These are phyloP conservation scores for Tricholoma sp. DNA, from an alignment of 768 basidiomycete species.

Conservation along the genomic window DNA sequence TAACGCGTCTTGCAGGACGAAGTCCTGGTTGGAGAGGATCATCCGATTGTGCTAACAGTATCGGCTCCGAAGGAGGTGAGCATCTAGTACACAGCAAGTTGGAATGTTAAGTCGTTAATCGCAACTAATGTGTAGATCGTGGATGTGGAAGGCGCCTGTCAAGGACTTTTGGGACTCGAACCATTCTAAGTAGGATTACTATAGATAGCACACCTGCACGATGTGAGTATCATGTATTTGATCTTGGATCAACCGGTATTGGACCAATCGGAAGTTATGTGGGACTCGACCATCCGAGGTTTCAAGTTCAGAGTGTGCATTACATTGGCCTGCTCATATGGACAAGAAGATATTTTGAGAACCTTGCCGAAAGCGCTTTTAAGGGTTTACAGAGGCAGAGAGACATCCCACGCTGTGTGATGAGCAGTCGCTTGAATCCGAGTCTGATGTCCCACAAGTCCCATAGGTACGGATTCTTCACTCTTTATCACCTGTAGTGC, in stretches of 20 bases:
- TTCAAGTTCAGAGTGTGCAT: too few relatives aligned
- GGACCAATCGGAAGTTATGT: too few relatives aligned
- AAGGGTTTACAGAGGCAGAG: too few relatives aligned
- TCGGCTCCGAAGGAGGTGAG: constrained; percentile 79
- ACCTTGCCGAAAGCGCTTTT: too few relatives aligned
- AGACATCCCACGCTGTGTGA: neutral
- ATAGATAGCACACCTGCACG: too few relatives aligned
- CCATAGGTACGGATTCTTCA: neutral
- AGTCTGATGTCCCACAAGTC: neutral
- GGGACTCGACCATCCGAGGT: too few relatives aligned
- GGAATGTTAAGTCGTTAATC: neutral
- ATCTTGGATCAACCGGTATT: too few relatives aligned
- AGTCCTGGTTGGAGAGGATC: constrained; percentile 58
- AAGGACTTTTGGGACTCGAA: constrained; percentile 63
- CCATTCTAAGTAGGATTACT: constrained; percentile 26
- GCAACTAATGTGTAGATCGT: constrained; percentile 37
- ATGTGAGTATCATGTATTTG: too few relatives aligned
- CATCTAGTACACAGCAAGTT: too few relatives aligned
- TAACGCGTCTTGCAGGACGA: constrained; percentile 47
- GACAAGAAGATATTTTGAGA: too few relatives aligned
- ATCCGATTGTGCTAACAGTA: constrained; percentile 61
- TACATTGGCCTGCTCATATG: too few relatives aligned
- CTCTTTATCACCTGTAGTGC: neutral
- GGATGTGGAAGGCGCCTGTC: constrained; percentile 79
- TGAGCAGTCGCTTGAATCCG: neutral